Evolutionary conservation across 148 eudicot genomes (phyloP).

Genomic region (Hydrangea macrophylla): DNA sequence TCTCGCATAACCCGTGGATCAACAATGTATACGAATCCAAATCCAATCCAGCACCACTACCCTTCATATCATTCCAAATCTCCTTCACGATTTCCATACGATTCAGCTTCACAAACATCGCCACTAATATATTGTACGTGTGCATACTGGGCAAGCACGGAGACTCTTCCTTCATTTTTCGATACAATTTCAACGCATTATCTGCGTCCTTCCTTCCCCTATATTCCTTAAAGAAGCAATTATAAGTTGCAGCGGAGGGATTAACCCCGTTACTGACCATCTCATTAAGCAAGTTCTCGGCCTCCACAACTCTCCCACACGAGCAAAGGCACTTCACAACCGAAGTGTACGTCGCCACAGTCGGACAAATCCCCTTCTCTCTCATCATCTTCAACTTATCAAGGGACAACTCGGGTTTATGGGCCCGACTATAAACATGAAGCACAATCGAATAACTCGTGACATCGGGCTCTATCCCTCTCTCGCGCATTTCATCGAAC

Average conservation of each 20-base stretch:
- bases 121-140: conserved; percentile 66
- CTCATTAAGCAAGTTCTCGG: conserved; percentile 58
- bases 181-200: conserved; percentile 65
- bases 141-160: conserved; percentile 46
- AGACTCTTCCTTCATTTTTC: conserved; percentile 70
- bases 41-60: conserved; percentile 69
- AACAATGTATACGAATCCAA: conserved; percentile 79
- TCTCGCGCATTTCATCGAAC: conserved; percentile 76
- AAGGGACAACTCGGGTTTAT: conserved; percentile 65
- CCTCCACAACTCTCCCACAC: conserved; percentile 79
- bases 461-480: conserved; percentile 90
- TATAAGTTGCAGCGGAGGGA: conserved; percentile 71
- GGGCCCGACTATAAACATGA: conserved; percentile 91
- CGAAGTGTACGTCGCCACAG: conserved; percentile 80
- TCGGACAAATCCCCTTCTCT: conserved; percentile 66
- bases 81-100: conserved; percentile 58
- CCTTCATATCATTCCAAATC: conserved; percentile 81
- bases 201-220: conserved; percentile 78
- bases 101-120: conserved; percentile 63
- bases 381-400: conserved; percentile 74
- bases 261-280: conserved; percentile 72
- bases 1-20: conserved; percentile 81
- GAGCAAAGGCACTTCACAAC: conserved; percentile 90
- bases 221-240: conserved; percentile 92
- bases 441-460: conserved; percentile 83